Evolutionary conservation across 1,284 basidiomycete genomes (phyloP).

Genomic region (Phellinidium pouzarii): DNA sequence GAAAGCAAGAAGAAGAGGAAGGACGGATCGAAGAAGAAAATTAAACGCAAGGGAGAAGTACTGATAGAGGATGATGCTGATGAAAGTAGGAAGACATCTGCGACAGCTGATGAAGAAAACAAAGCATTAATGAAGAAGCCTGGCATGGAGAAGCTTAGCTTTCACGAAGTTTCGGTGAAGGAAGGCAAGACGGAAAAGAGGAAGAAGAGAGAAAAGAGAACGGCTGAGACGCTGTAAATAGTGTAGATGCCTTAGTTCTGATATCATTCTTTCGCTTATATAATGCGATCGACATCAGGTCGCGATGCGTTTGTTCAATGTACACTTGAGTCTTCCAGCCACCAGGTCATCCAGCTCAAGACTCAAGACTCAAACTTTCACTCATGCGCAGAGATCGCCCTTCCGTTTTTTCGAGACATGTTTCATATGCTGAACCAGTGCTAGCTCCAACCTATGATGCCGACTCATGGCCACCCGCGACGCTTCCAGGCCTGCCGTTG

Average conservation of each 20-base stretch:
- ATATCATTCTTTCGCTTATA: too few species aligned
- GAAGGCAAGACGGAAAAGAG: constrained; percentile 6
- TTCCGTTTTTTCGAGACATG: neutral
- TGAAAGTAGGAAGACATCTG: constrained; percentile 21
- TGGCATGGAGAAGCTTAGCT: constrained; percentile 19
- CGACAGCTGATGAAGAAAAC: constrained; percentile 22
- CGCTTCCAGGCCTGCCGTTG: constrained; percentile 4
- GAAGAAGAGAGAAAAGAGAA: constrained; percentile 21
- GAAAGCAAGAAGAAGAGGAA: constrained; percentile 25
- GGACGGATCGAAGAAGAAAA: constrained; percentile 25
- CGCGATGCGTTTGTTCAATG: neutral
- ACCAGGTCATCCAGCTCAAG: neutral
- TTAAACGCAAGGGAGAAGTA: constrained; percentile 10
- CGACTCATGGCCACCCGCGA: neutral
- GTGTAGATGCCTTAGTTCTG: neutral
- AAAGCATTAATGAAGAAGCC: too few species aligned
- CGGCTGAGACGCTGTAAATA: constrained; percentile 6
- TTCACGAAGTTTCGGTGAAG: constrained; percentile 7
- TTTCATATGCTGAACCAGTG: neutral
- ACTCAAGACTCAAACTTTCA: neutral
- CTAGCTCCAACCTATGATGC: neutral
- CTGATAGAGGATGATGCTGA: neutral
- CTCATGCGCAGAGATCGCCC: neutral
- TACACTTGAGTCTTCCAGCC: neutral
- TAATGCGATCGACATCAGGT: neutral